Evolutionary conservation across 106 monocot genomes (phyloP), one percentile per base, ranked within the genome.

Genomic region (Hemerocallis citrina): DNA sequence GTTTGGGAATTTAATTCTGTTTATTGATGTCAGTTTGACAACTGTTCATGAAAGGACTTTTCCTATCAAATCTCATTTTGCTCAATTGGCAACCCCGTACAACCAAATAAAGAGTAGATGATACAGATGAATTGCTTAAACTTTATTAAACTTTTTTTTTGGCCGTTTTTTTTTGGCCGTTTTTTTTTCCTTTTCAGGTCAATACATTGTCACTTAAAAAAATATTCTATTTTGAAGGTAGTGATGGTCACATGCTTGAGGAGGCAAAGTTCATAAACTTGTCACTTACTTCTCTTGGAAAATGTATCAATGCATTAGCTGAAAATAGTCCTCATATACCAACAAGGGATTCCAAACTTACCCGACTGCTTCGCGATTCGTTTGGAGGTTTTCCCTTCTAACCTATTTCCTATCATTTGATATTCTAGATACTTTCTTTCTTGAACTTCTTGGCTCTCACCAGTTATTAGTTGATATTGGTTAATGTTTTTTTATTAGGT

Each of bases 251-350:
- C 69, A 79, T 85, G 79, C 72, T 90, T 67, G 90, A 90, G 68
- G 90, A 90, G 62, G 81, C 90, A 29, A 90, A 85, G 59, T 90
- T 79, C 74, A 90, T 90, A 32, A 90, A 90, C 59, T 78, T 90
- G 30, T 90, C 90, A 28, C 76, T 90, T 8, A 82, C 79, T 37
- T 85, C 85, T 43, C 72, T 90, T 31, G 90, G 90, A 33, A 90
- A 90, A 46, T 90, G 90, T 46, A 85, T 90, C 31, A 85, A 90
- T 62, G 90, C 85, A 29, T 76, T 90, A 64, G 85, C 90, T 62
- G 90, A 90, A 72, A 79, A 82, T 31, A 82, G 82, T 71, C 68
- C 79, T 40, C 81, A 90, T 79, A 79, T 90, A 68, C 85, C 90
- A 60, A 81, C 68, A 61, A 73, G 90, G 66, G 90, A 85, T 59